These are phyloP conservation scores for Atkinsonella texensis DNA, from an alignment of 2,329 filamentous ascomycete species.

Conservation along the genomic window DNA sequence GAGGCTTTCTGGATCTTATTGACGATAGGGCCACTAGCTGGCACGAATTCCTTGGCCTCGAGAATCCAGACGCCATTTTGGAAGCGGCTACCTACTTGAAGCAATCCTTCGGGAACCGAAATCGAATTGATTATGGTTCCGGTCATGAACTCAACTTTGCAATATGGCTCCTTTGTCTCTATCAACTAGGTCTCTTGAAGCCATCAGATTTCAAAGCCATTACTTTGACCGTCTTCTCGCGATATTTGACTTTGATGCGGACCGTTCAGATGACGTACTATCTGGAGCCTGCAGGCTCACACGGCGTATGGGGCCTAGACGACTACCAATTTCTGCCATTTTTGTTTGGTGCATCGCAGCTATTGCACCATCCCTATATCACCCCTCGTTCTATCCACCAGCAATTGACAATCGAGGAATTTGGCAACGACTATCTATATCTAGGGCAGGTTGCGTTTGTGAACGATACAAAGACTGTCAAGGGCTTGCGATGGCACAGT, in stretches of 20 bases:
- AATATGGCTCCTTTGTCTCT: conserved; percentile 91
- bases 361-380: conserved; percentile 71
- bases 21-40: conserved; percentile 44
- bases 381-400: conserved; percentile 79
- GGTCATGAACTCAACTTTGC: conserved; percentile 96
- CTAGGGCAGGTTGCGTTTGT: conserved; percentile 89
- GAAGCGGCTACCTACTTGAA: conserved; percentile 73
- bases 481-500: conserved; percentile 88
- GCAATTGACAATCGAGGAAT: conserved; percentile 75
- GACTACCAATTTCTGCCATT: conserved; percentile 97
- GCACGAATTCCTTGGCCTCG: conserved; percentile 50
- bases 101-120: conserved; percentile 75
- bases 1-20: conserved; percentile 63
- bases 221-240: conserved; percentile 65
- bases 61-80: conserved; percentile 38
- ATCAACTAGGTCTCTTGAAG: conserved; percentile 59
- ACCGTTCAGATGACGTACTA: conserved; percentile 86
- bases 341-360: conserved; percentile 83
- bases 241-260: conserved; percentile 81
- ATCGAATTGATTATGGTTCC: conserved; percentile 89
- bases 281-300: conserved; percentile 89
- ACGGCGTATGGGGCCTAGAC: conserved; percentile 95
- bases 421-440: conserved; percentile 72
- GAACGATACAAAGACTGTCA: conserved; percentile 91
- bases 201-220: conserved; percentile 58